Evolutionary conservation across 257 asterid species (phyloP).

Genomic region (Nicotiana knightiana): DNA sequence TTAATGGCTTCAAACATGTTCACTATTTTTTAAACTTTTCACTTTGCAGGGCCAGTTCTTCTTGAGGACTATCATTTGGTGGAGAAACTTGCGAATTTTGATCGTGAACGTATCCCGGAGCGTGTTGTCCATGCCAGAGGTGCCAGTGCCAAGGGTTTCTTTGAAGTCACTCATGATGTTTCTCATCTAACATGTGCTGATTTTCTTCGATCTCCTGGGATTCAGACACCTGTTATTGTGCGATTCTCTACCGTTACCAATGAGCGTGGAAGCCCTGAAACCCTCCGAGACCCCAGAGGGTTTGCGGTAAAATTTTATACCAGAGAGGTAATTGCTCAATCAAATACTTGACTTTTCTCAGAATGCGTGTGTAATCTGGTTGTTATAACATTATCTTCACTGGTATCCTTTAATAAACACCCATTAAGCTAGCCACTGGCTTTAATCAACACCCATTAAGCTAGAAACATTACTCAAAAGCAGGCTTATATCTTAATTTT

Average conservation of each 20-base stretch:
- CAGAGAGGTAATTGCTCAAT: slow-evolving; percentile 32
- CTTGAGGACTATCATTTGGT: slow-evolving; percentile 89
- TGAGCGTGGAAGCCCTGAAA: slow-evolving; percentile 96
- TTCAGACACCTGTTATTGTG: slow-evolving; percentile 80
- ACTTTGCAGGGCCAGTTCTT: slow-evolving; percentile 67
- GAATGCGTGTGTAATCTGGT: not conserved
- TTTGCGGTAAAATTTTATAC: slow-evolving; percentile 56
- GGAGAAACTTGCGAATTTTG: slow-evolving; percentile 81
- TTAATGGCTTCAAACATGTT: too few relatives aligned
- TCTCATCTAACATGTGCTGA: slow-evolving; percentile 86
- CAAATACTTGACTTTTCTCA: not conserved
- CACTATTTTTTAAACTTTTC: not conserved
- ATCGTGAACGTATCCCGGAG: slow-evolving; percentile 89
- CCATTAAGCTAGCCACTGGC: too few relatives aligned
- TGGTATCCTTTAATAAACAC: too few relatives aligned
- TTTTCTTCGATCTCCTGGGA: slow-evolving; percentile 95
- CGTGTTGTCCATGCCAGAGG: slow-evolving; percentile 95
- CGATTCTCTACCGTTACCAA: slow-evolving; percentile 93
- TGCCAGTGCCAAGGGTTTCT: slow-evolving; percentile 52
- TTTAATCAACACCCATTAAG: too few relatives aligned
- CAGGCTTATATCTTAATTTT: too few relatives aligned
- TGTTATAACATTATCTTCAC: not conserved
- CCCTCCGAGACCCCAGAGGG: slow-evolving; percentile 88
- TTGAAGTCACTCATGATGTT: slow-evolving; percentile 56
- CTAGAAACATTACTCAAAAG: too few relatives aligned